Evolutionary conservation across 2,329 filamentous ascomycete species (phyloP).

Genomic region (Fusarium bulbicola): DNA sequence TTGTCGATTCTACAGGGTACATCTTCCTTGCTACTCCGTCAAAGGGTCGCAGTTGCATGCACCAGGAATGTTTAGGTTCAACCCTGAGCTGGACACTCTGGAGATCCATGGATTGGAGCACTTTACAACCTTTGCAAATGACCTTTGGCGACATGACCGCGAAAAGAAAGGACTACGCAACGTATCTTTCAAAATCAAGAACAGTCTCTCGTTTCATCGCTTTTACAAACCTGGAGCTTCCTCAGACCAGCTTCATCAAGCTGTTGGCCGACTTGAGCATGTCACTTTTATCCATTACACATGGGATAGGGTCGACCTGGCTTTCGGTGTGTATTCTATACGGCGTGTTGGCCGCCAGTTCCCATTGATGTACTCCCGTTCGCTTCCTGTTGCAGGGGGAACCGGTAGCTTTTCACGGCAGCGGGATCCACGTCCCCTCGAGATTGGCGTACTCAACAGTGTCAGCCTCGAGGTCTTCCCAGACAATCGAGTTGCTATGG

Average conservation of each 20-base stretch:
- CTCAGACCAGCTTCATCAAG: background rate
- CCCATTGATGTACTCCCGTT: background rate
- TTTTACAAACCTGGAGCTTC: background rate
- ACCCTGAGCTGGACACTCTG: background rate
- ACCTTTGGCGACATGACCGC: background rate
- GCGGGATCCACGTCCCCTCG: background rate
- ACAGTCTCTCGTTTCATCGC: accelerated
- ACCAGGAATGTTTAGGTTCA: background rate
- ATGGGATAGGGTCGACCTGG: background rate
- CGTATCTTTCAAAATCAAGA: background rate
- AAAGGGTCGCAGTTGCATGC: background rate
- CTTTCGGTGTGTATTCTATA: too few species aligned
- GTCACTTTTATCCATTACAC: background rate
- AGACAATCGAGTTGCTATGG: accelerated
- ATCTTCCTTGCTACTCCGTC: background rate
- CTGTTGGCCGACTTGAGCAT: background rate
- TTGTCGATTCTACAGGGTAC: background rate
- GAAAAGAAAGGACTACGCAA: background rate
- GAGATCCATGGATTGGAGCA: background rate
- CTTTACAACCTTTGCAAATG: background rate
- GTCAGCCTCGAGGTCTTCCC: accelerated
- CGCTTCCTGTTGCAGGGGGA: background rate
- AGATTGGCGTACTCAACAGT: background rate
- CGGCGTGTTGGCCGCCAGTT: accelerated
- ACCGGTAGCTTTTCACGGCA: background rate